These are phyloP conservation scores for Acorus calamus DNA, from an alignment of 106 monocot species.

Conservation along the genomic window DNA sequence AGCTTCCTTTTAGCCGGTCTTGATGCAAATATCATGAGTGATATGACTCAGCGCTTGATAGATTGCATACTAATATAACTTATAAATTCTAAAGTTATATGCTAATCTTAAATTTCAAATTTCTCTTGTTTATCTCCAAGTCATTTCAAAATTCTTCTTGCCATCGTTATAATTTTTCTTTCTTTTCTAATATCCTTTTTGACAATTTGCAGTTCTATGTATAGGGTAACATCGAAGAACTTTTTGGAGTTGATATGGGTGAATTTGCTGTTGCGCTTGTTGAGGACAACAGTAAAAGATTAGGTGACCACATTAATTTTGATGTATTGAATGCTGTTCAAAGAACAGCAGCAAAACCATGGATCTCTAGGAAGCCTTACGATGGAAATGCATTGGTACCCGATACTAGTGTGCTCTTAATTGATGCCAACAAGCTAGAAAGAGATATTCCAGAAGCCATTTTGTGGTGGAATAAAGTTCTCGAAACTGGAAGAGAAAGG, in stretches of 20 bases:
- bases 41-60: no score
- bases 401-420: constrained; percentile 48
- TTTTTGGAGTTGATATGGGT: constrained; percentile 49
- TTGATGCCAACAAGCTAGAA: constrained; percentile 39
- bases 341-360: constrained; percentile 55
- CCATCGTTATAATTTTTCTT: not conserved
- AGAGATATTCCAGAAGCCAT: constrained; percentile 31
- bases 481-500: constrained; percentile 38
- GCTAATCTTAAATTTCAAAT: no score
- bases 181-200: not conserved
- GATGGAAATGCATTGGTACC: constrained; percentile 44
- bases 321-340: constrained; percentile 68
- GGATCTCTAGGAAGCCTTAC: constrained; percentile 57
- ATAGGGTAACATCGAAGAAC: constrained; percentile 65
- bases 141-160: not conserved
- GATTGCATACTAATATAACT: no score
- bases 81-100: no score
- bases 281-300: constrained; percentile 47
- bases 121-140: not conserved
- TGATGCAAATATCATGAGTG: no score
- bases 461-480: constrained; percentile 63
- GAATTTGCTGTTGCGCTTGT: constrained; percentile 35
- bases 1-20: no score
- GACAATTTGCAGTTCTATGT: not conserved
- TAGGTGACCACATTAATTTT: constrained; percentile 51